A percentile compares a stretch with the other conserved stretches of the same genome.
phyloP scores from a whole-genome alignment of 257 asterid species.

The Primulina eburnea region DNA sequence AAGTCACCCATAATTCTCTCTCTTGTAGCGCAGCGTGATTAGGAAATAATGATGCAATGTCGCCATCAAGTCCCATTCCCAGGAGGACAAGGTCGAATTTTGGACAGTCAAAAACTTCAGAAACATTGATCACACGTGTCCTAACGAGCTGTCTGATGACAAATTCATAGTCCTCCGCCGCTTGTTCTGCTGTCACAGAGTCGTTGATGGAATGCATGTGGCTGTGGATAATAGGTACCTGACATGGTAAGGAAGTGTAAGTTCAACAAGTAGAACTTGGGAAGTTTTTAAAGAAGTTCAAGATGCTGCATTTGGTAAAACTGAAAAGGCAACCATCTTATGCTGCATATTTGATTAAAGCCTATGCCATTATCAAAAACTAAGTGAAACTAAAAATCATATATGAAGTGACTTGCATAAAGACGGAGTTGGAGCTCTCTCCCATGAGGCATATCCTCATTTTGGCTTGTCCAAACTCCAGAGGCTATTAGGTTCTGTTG shows the following conservation, averaged over 20 bases:
- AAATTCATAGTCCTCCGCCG: constrained; percentile 84
- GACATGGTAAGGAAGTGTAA: constrained; percentile 21
- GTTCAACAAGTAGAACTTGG: background rate
- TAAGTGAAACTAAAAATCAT: background rate
- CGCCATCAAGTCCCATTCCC: constrained; percentile 68
- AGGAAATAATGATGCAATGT: constrained; percentile 64
- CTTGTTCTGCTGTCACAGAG: constrained; percentile 77
- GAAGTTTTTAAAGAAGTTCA: background rate
- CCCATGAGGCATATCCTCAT: too few species aligned
- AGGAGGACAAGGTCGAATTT: constrained; percentile 64
- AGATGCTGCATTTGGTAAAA: background rate
- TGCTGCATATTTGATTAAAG: background rate
- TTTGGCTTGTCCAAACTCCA: too few species aligned
- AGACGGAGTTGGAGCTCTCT: too few species aligned
- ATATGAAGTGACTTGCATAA: too few species aligned
- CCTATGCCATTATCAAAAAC: too few species aligned
- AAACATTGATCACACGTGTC: constrained; percentile 65
- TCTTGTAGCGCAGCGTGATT: constrained; percentile 37
- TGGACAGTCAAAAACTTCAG: constrained; percentile 57
- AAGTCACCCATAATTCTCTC: constrained; percentile 64
- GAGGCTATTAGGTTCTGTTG: too few species aligned
- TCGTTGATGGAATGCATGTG: constrained; percentile 85
- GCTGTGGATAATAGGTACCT: constrained; percentile 83
- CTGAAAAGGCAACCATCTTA: background rate
- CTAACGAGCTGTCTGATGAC: constrained; percentile 78